phyloP scores from a whole-genome alignment of 352 stramenopile genomes.

The Pythium rishiriense region DNA sequence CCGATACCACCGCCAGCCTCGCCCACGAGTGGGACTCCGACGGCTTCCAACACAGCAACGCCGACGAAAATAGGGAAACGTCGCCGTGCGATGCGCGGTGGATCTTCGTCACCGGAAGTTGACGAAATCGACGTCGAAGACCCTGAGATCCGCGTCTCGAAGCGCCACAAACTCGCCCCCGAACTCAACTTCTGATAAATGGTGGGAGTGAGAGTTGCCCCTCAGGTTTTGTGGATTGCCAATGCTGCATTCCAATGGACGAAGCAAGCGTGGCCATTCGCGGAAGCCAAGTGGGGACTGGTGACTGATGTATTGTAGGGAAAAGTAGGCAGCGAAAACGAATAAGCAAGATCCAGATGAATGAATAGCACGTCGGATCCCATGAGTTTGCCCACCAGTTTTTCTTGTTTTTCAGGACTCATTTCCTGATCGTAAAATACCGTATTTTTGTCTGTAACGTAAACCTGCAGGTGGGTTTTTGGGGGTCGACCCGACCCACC shows the following conservation, averaged over 20 bases:
- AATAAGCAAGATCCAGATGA: no score
- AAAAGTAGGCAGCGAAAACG: no score
- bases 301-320: no score
- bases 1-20: conserved; percentile 22
- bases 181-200: not conserved
- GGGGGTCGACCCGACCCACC: not conserved
- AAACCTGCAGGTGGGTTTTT: conserved; percentile 7
- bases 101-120: conserved; percentile 11
- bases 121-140: conserved; percentile 24
- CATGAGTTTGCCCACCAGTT: no score
- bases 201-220: no score
- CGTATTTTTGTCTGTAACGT: not conserved
- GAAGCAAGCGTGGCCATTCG: no score
- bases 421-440: no score
- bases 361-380: no score
- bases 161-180: conserved; percentile 18
- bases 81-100: conserved; percentile 9
- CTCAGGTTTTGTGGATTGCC: no score
- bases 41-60: conserved; percentile 15
- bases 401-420: no score
- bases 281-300: no score
- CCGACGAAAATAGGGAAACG: conserved; percentile 28
- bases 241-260: no score
- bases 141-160: conserved; percentile 10
- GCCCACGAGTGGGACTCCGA: conserved; percentile 9